These are phyloP conservation scores for Clonostachys chloroleuca DNA, from an alignment of 2,329 filamentous ascomycete genomes.

Conservation along the genomic window DNA sequence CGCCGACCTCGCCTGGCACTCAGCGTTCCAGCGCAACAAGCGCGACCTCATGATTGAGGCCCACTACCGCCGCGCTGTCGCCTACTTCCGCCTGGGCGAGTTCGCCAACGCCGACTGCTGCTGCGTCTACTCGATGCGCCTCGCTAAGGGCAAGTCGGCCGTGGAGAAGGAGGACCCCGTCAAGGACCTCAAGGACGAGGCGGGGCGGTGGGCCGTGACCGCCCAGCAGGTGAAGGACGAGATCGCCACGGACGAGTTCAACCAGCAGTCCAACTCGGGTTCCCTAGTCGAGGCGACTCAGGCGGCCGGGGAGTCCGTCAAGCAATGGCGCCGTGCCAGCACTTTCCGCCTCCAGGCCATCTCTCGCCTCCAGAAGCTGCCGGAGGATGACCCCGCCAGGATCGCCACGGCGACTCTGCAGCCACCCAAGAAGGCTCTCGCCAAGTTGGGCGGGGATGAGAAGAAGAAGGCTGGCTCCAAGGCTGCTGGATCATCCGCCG, in stretches of 20 bases:
- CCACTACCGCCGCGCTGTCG: slow-evolving; percentile 75
- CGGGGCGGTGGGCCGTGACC: slow-evolving; percentile 42
- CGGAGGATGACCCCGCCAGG: slow-evolving; percentile 36
- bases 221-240: slow-evolving; percentile 17
- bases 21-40: slow-evolving; percentile 59
- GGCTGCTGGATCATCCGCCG: background rate
- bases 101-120: slow-evolving; percentile 74
- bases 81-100: slow-evolving; percentile 63
- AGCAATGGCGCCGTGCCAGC: slow-evolving; percentile 33
- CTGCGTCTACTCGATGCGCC: slow-evolving; percentile 51
- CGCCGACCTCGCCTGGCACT: slow-evolving; percentile 60
- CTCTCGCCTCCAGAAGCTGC: slow-evolving; percentile 34
- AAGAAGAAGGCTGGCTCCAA: background rate
- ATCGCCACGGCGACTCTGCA: slow-evolving; percentile 32
- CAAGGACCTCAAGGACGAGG: slow-evolving; percentile 25
- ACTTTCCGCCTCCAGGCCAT: slow-evolving; percentile 44
- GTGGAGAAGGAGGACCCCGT: slow-evolving; percentile 23
- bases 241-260: slow-evolving; percentile 20
- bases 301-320: slow-evolving; percentile 4
- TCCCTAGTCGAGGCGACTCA: background rate
- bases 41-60: slow-evolving; percentile 75
- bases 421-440: slow-evolving; percentile 22
- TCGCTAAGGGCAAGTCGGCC: slow-evolving; percentile 23
- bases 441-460: slow-evolving; percentile 4
- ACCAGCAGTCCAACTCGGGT: slow-evolving; percentile 6